Percentiles rank a stretch among this genome's conserved stretches.
These are phyloP conservation scores for Sporormia fimetaria DNA, from an alignment of 495 filamentous ascomycete genomes.

Conservation along the genomic window DNA sequence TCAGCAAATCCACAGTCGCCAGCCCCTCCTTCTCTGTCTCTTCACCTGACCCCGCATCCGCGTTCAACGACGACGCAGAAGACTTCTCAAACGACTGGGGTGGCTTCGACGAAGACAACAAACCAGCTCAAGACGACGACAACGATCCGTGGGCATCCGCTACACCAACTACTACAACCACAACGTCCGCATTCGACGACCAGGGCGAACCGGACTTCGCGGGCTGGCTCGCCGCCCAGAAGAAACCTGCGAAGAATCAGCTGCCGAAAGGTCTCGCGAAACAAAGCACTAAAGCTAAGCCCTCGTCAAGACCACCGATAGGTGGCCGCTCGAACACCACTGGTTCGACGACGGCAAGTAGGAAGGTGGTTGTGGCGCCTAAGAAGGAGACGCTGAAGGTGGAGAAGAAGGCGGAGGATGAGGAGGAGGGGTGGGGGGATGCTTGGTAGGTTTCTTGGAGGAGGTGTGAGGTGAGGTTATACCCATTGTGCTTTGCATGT, in stretches of 20 bases:
- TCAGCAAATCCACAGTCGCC: slow-evolving; percentile 40
- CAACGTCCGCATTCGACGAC: slow-evolving; percentile 56
- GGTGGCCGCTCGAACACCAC: slow-evolving; percentile 31
- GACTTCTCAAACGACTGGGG: slow-evolving; percentile 41
- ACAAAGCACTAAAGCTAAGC: slow-evolving; percentile 26
- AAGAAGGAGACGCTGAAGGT: slow-evolving; percentile 31
- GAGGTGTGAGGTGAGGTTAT: no score
- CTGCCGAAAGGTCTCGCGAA: slow-evolving; percentile 70
- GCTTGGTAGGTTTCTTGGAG: slow-evolving; percentile 46
- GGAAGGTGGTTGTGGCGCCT: slow-evolving; percentile 34
- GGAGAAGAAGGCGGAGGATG: slow-evolving; percentile 35
- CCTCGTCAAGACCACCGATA: slow-evolving; percentile 15
- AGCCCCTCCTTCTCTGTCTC: slow-evolving; percentile 28
- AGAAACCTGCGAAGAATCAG: slow-evolving; percentile 44
- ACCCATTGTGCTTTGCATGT: no score
- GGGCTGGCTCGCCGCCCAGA: slow-evolving; percentile 82
- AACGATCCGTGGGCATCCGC: slow-evolving; percentile 21
- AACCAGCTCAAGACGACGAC: slow-evolving; percentile 17
- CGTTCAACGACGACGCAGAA: slow-evolving; percentile 42
- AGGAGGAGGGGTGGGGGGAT: slow-evolving; percentile 54
- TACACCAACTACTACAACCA: slow-evolving; percentile 28
- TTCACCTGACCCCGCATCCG: slow-evolving; percentile 12
- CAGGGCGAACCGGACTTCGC: slow-evolving; percentile 86
- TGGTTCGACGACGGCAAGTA: slow-evolving; percentile 27
- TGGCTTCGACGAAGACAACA: slow-evolving; percentile 32